Evolutionary conservation across 1,284 basidiomycete species (phyloP).

Genomic region (Farysia itapuensis): DNA sequence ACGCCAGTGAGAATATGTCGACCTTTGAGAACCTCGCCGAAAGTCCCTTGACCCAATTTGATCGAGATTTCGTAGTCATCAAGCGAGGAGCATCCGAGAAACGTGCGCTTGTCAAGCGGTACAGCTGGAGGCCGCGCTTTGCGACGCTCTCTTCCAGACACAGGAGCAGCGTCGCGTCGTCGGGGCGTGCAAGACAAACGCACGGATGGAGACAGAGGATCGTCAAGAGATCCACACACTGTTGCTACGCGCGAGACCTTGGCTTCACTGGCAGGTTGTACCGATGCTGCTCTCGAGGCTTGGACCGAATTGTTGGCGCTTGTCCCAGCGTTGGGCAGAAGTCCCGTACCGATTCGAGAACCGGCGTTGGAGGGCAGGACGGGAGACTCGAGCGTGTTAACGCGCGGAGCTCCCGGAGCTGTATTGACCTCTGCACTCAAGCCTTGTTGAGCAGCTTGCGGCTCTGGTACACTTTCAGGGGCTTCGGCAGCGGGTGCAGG

Average conservation of each 20-base stretch:
- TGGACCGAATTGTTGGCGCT: constrained; percentile 9
- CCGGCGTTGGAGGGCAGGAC: constrained; percentile 3
- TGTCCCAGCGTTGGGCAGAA: background rate
- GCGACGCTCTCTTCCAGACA: constrained; percentile 20
- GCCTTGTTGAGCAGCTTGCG: too few species aligned
- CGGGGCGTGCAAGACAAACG: constrained; percentile 27
- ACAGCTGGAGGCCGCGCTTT: constrained; percentile 19
- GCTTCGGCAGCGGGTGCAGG: constrained; percentile 12
- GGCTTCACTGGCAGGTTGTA: constrained; percentile 6
- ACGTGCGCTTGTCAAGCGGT: constrained; percentile 45
- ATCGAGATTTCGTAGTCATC: constrained; percentile 54
- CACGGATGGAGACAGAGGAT: constrained; percentile 8
- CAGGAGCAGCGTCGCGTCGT: constrained; percentile 1
- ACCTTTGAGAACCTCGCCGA: constrained; percentile 60
- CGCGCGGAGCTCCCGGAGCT: constrained; percentile 10
- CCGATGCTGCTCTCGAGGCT: background rate
- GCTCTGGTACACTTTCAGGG: background rate
- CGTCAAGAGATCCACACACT: constrained; percentile 22
- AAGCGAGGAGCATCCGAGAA: constrained; percentile 49
- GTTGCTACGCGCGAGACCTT: constrained; percentile 1
- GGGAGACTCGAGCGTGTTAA: constrained; percentile 23
- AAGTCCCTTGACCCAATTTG: constrained; percentile 56
- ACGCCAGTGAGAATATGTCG: constrained; percentile 63
- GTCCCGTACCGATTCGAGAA: constrained; percentile 7
- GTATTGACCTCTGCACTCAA: too few species aligned